Percentiles rank a stretch among this genome's conserved stretches.
Evolutionary conservation across 257 asterid genomes (phyloP).

Genomic region (Nicotiana noctiflora): DNA sequence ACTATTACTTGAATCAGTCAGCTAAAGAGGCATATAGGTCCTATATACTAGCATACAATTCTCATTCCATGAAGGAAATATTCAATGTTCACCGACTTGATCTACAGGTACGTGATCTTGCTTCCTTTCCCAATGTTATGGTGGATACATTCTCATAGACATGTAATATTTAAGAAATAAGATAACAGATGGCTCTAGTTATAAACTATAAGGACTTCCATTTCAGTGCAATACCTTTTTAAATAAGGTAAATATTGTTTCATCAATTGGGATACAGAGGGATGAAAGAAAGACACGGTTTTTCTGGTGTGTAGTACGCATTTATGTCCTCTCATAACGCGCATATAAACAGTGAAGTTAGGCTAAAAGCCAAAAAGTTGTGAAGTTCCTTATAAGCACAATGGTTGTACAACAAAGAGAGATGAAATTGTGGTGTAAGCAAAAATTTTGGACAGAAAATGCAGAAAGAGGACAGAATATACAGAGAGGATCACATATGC

Average conservation of each 20-base stretch:
- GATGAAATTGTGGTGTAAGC: neutral
- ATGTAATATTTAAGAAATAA: neutral
- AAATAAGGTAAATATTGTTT: neutral
- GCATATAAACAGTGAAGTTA: neutral
- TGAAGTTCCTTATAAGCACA: neutral
- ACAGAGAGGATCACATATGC: neutral
- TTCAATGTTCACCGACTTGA: conserved; percentile 84
- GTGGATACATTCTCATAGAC: neutral
- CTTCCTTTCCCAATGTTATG: neutral
- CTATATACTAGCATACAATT: conserved; percentile 76
- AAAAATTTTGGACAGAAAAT: neutral
- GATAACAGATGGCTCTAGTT: neutral
- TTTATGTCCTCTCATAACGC: neutral
- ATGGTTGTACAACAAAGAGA: neutral
- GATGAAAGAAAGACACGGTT: neutral
- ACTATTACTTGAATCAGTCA: conserved; percentile 68
- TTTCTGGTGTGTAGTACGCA: neutral
- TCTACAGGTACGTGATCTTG: conserved; percentile 47
- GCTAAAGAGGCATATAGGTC: conserved; percentile 95
- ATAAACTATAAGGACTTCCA: neutral
- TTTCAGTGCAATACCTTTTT: neutral
- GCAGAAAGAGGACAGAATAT: too few relatives aligned
- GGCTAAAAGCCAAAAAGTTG: neutral
- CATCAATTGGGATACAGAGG: neutral
- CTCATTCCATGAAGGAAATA: conserved; percentile 92